These are phyloP conservation scores for Cytospora schulzeri DNA, from an alignment of 2,329 filamentous ascomycete species.

Conservation along the genomic window DNA sequence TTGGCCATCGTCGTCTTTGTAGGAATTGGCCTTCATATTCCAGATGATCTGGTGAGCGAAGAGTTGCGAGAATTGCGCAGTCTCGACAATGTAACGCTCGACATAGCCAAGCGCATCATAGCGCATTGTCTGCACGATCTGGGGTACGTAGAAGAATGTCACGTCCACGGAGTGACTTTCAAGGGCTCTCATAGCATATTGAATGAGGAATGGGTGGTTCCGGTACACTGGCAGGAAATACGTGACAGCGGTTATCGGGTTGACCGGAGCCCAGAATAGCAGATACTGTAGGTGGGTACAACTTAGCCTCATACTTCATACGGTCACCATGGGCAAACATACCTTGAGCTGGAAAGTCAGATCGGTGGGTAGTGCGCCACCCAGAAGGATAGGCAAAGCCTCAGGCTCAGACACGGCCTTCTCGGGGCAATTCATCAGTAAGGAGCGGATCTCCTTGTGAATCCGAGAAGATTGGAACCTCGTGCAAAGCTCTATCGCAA, in stretches of 20 bases:
- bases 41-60: conserved; percentile 99
- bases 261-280: conserved; percentile 89
- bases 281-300: conserved; percentile 63
- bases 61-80: conserved; percentile 94
- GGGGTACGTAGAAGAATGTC: conserved; percentile 98
- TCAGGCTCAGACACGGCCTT: conserved; percentile 81
- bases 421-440: conserved; percentile 81
- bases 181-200: conserved; percentile 94
- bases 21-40: conserved; percentile 99
- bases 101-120: conserved; percentile 95
- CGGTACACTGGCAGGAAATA: conserved; percentile 90
- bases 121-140: conserved; percentile 92
- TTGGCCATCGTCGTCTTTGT: conserved; percentile 91
- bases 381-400: conserved; percentile 80
- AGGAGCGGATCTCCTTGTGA: conserved; percentile 73
- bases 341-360: conserved; percentile 85
- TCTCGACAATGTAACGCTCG: conserved; percentile 94
- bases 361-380: conserved; percentile 73
- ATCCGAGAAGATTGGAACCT: conserved; percentile 78
- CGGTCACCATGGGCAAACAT: conserved; percentile 29
- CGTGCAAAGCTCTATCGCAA: conserved; percentile 82
- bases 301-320: conserved; percentile 34
- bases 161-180: conserved; percentile 96
- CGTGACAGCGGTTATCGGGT: conserved; percentile 89
- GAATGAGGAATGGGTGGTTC: conserved; percentile 89